Evolutionary conservation across 805 yeast genomes (phyloP), one percentile per base, ranked within the genome.

Genomic region (Yamadazyma sp.): DNA sequence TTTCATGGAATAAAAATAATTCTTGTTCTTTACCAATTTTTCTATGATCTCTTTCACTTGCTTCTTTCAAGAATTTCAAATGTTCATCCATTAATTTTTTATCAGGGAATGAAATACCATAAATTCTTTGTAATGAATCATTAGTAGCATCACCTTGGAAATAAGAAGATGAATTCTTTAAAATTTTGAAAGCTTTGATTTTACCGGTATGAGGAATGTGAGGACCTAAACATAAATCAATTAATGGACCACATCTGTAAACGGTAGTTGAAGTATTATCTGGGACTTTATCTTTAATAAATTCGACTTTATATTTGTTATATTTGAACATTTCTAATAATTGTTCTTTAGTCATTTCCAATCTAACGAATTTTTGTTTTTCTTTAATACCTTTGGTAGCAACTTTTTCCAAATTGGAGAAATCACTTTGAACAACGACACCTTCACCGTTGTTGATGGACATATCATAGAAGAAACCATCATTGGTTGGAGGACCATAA

Each of bases 41-140:
- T 68, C 99, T 80, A 67, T 93, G 99, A 60, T 86, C 95, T 72
- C 98, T 86, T 60, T 80, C 78, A 39, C 95, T 86, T 28, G 98
- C 98, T 68, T 93, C 98, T 55, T 86, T 93, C 59, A 93, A 73
- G 69, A 91, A 93, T 60, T 88, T 86, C 67, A 91, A 65, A 60
- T 93, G 96, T 53, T 84, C 97, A 52, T 86, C 91, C 95, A 93
- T 85, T 52, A 78, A 76, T 65, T 88, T 87, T 75, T 93, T 91
- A 65, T 93, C 98, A 45, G 98, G 98, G 88, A 93, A 93, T 10
- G 97, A 85, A 47, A 93, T 82, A 78, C 98, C 98, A 60, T 93
- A 93, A 38, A 93, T 78, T 73, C 98, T 86, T 70, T 93, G 98
- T 64, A 93, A 75, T 14, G 97, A 88, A 62, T 93, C 98, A 60